Base-by-base conservation (phyloP, 225 moss, liverwort and hornwort genomes). In the Physcomitrellopsis africana region DNA sequence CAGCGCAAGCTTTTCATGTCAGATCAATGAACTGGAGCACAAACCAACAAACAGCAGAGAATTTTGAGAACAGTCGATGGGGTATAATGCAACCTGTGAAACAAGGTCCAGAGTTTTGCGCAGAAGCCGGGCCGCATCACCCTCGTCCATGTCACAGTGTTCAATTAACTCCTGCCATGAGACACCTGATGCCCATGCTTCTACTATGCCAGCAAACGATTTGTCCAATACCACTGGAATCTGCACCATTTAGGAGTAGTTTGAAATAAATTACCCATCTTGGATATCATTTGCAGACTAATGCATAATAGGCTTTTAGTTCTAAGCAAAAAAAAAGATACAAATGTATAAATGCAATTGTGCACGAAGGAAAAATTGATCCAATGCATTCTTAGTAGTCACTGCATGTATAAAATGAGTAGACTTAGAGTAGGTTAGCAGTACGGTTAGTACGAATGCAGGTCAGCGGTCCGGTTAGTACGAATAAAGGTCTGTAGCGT, bases 121-220 rank as follows among this genome's bases (percentile, higher is more conserved):
- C 70, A 96, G 76, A 59, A 96, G 88, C 11, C 96, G 84, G 53
- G 91, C 94, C 58, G 87, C 77, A 77, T 96, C 96, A 9, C 94
- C 96, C 72, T 92, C 96, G 75, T 96, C 96, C 89, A 96, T 85
- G 56, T 84, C 92, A 72, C 86, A 87, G 46, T 86, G 79, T 15
- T 81, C 78, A 77, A 86, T 88, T 52, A 96, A 61, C 65, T 96
- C 96, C 67, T 85, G 91, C 96, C 94, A 94, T 51, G 91, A 85
- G 60, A 89, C 84, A 70, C 92, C 94, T 49, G 89, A 86, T 68
- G 92, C 94, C 94, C 96, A 92, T 13, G 94, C 94, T 79, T 94
- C 96, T 23, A 91, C 83, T 78, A 92, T 82, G 60, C 94, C 96
- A 23, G 91, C 85, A 75, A 88, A 92, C 61, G 84, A 87, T 72